Base-by-base conservation (phyloP, 192 early-diverging fungal species). In the Backusella psychrophila region DNA sequence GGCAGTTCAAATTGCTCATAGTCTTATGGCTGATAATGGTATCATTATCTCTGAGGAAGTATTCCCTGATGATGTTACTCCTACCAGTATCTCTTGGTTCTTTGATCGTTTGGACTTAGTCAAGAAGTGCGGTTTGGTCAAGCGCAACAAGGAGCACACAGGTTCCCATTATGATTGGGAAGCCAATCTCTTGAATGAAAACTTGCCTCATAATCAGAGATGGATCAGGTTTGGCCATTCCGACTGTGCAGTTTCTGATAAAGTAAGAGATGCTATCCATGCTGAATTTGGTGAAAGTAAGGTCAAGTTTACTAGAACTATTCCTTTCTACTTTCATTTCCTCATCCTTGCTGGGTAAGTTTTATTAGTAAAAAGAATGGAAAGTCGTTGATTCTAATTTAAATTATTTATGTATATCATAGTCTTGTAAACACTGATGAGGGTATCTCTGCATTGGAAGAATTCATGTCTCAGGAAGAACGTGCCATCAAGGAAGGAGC, bases 91-190 rank as follows among this genome's bases (percentile, higher is more conserved):
- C 1, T 12, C 26, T n/a, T 74, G 72, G 72, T 65, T 74, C 21
- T 63, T 74, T 74, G 72, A 74, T 39, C 72, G 72, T 41, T 39
- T 74, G 21, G 72, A 74, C 15, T 39, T 74, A 19, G 3, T 74
- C 1, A 26, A 56, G 6, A 15, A 29, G 2, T 49, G 49, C 6
- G 72, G 59, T 29, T 6, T 31, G 17, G 14, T 74, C 9, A 53
- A 69, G 35, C 68, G n/a, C 17, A 8, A 21, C 6, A 29, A 17
- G 31, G 26, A 11, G 11, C n/a, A 12, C 7, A 3, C 46, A 4
- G 6, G 42, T 3, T 39, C 35, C 15, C 70, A 44, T 29, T 17
- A 26, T 31, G 23, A 26, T 14, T 46, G 39, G 39, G n/a, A 44
- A 4, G 29, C 70, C 23, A 71, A 49, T 15, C 26, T 49, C 15